Base-by-base conservation (phyloP, 441 rosid genomes). In the Arabidopsis hybrid region DNA sequence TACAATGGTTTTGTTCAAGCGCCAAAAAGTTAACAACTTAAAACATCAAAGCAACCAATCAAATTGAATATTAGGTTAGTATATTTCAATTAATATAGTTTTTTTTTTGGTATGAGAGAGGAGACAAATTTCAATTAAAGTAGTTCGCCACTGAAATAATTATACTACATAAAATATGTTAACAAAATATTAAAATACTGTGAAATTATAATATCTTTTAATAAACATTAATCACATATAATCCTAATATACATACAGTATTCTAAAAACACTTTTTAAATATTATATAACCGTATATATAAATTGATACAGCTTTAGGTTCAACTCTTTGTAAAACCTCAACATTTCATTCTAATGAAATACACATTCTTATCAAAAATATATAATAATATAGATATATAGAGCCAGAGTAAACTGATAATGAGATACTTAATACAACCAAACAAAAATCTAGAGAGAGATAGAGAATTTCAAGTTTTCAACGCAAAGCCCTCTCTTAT, bases 401-500 rank as follows among this genome's bases (percentile, higher is more conserved):
- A 65, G 16, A 16, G 68, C 16, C 31, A 42, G 12, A 45, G 32
- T 31, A 18, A 21, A 21, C 26, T 21, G 26, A 21, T 21, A 21
- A 21, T 21, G 26, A 34, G 12, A 13, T 43, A 63, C 34, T 13
- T 16, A 45, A 47, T 47, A 53, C 38, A 58, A 36, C 0, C 1
- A 34, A 1, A 31, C 32, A n/a, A 26, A 12, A 13, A 61, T 1
- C 18, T 46, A 35, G 1, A 35, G 26, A 58, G 14, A 29, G 11
- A 51, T 55, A 47, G 34, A 65, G 39, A 21, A 34, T 13, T 49
- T 50, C 40, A 71, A 65, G 39, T 55, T 70, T 58, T 76, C 76
- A 65, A 76, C 67, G 67, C n/a, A 47, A 68, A 68, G n/a, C 55
- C 40, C 62, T 75, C 74, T 68, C 75, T 70, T 65, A 76, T 76